Conservation (phyloP, 2,329 filamentous ascomycete genomes). For the Penicillium sp. region DNA sequence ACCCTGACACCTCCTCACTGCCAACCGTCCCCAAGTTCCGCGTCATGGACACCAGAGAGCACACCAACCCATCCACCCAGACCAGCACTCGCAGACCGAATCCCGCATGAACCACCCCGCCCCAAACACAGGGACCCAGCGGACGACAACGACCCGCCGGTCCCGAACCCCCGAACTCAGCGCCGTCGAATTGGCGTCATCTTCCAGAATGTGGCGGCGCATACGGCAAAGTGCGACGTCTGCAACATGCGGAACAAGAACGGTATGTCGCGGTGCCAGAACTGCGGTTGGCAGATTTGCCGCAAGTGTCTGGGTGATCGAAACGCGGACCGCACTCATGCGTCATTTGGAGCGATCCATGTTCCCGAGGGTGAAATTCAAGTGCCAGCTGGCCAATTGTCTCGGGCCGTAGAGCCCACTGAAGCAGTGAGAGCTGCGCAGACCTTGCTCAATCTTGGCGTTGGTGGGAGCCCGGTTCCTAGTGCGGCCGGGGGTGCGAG, state of each 20-base stretch:
- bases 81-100: background rate
- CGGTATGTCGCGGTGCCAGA: constrained; percentile 14
- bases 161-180: background rate
- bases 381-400: background rate
- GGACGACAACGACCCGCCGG: background rate
- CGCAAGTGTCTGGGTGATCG: constrained; percentile 8
- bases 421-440: background rate
- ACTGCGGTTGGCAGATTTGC: constrained; percentile 17
- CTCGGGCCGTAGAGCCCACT: background rate
- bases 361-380: background rate
- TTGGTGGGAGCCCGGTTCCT: background rate
- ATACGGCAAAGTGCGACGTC: constrained; percentile 17
- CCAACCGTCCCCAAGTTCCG: background rate
- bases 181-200: constrained; percentile 5
- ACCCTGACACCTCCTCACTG: background rate
- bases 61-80: background rate
- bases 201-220: constrained; percentile 14
- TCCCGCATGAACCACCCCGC: background rate
- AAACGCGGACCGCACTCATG: constrained; percentile 10
- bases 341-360: constrained; percentile 6
- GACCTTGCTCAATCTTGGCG: background rate
- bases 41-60: background rate
- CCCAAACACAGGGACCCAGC: background rate
- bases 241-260: constrained; percentile 15
- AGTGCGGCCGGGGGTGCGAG: too few species aligned